Evolutionary conservation across 768 basidiomycete species (phyloP), one percentile per base, ranked within the genome.

Genomic region (Collybia sordida): DNA sequence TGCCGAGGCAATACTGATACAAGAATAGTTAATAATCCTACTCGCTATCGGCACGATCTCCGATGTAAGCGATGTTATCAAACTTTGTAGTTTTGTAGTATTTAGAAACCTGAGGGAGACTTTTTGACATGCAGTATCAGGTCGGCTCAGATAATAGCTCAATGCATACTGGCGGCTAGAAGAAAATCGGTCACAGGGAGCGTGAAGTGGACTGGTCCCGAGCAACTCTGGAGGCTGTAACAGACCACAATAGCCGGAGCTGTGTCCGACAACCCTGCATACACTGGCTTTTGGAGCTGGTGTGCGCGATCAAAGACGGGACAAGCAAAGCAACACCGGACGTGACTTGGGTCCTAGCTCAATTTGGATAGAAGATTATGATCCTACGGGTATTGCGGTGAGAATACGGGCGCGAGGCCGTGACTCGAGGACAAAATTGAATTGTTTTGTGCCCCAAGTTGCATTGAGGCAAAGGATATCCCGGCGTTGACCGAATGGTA

Each of bases 371-470:
- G 58, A 50, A 52, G 55, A 62, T 59, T 48, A 62, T 59, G 66
- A 66, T 63, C 59, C 54, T 54, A 61, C 69, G 73, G 74, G 68
- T 62, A 70, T 72, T 74, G 72, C 58, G 66, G 69, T 70, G 71
- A 69, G 74, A 72, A 72, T 59, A 59, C 59, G 62, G 54, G 61
- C 52, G 64, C 66, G 60, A 67, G 64, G 62, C 62, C 49, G 56
- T 44, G 49, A 55, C 47, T 59, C 45, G 41, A 47, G 56, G 54
- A 55, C 42, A 31, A 49, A 50, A 58, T 52, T 61, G 52, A 60
- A 61, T 60, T 60, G 56, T 48, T 42, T 54, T 57, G 44, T 40
- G 22, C 17, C 43, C 51, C 45, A 50, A 53, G 44, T 54, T 42
- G 47, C 41, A 55, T 57, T 40, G 47, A 51, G 54, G 54, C 53